Evolutionary conservation across 2,329 filamentous ascomycete genomes (phyloP), one percentile per base, ranked within the genome.

Genomic region (Diplocarpon rosae): DNA sequence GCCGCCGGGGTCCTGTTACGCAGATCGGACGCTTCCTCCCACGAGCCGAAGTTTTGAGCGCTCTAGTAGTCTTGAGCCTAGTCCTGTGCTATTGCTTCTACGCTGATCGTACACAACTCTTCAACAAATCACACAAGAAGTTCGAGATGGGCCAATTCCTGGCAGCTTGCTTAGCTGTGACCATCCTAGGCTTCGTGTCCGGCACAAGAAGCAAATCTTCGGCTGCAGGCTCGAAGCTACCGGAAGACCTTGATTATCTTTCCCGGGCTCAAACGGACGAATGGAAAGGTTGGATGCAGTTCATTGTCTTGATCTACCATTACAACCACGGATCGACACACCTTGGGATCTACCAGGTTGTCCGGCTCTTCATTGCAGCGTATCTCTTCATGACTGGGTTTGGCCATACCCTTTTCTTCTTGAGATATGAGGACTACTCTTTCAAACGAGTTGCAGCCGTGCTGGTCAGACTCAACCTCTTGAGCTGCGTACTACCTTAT

Each of bases 231-330:
- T 32, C 30, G 15, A 51, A 48, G 32, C 29, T 32, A 13, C 32
- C 39, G 17, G 20, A 17, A 8, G 36, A 41, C n/a, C 57, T 64
- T 31, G 60, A 60, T 1, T 70, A 73, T 42, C 61, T 80, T 5
- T 67, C 71, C 0, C 67, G 76, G 40, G 65, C 71, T 37, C 74
- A 80, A 52, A 75, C 73, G 0, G 70, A 80, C 49, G 79, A 83
- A 57, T 79, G 76, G 70, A 82, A 80, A 62, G 79, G 79, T 2
- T 73, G 75, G 67, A 77, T 82, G 73, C 76, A 80, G 51, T 66
- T 68, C 12, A 60, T 69, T 14, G 64, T 75, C 35, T 61, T 79
- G 14, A 62, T 76, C 11, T 80, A 78, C 53, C 71, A 78, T 48
- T 80, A 76, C 58, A 73, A 74, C 29, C 68, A 71, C 15, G 71